phyloP scores from a whole-genome alignment of 805 yeast genomes.

The Wickerhamomyces silvicola region DNA sequence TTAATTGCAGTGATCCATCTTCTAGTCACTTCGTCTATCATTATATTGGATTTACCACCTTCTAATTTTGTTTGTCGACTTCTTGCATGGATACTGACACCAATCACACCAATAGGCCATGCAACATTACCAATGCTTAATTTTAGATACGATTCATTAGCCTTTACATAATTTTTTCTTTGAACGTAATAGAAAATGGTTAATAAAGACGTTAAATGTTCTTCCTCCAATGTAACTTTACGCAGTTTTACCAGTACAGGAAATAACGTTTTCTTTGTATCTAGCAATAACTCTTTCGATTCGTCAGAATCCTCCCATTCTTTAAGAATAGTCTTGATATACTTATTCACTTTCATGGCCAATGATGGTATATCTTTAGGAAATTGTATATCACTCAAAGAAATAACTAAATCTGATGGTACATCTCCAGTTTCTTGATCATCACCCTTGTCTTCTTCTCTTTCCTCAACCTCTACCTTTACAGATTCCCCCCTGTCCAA shows the following conservation, averaged over 20 bases:
- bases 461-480: not conserved
- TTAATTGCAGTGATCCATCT: conserved; percentile 73
- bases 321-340: conserved; percentile 26
- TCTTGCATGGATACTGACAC: conserved; percentile 75
- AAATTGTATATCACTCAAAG: conserved; percentile 13
- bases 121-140: conserved; percentile 83
- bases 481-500: conserved; percentile 1
- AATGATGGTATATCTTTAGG: conserved; percentile 1
- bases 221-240: conserved; percentile 29
- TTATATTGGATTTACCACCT: conserved; percentile 59
- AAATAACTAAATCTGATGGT: conserved; percentile 11
- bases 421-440: not conserved
- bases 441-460: conserved; percentile 1
- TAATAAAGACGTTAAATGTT: conserved; percentile 46
- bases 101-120: conserved; percentile 85
- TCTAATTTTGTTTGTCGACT: conserved; percentile 54
- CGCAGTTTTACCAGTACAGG: conserved; percentile 52
- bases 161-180: conserved; percentile 38
- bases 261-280: conserved; percentile 43
- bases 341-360: conserved; percentile 18
- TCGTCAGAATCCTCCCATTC: conserved; percentile 30
- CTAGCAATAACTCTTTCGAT: conserved; percentile 27
- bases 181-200: conserved; percentile 62
- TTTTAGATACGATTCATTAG: conserved; percentile 65
- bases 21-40: conserved; percentile 71